Base-by-base conservation (phyloP, 495 filamentous ascomycete species). In the Aspergillus incahuasiensis region DNA sequence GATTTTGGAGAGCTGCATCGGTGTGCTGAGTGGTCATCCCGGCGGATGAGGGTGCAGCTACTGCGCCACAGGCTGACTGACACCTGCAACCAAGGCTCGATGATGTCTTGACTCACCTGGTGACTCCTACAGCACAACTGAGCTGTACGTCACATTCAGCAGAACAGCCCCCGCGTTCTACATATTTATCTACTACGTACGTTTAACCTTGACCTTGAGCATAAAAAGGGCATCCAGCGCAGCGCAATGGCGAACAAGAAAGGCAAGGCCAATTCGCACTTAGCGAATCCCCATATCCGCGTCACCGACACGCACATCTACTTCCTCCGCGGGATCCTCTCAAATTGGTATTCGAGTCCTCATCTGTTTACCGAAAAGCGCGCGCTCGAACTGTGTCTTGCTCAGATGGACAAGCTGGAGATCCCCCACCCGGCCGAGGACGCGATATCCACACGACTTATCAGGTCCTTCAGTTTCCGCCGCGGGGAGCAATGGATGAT, bases 401-500 rank as follows among this genome's bases (percentile, higher is more conserved):
- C 40, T 19, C 19, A 57, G 7, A 41, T 57, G 13, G 46, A 57
- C 25, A 28, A 24, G 9, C 25, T 52, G 20, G 40, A 30, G 1
- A 45, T 57, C 8, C 48, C 48, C 4, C 55, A 57, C 25, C 55
- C 48, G 21, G 21, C 41, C 9, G 24, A 21, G 15, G 21, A 57
- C 11, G 55, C 55, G 9, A 25, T 48, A 20, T 32, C 43, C 8
- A 57, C 55, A 11, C 25, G 48, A 9, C 55, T 57, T 2, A 24
- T 57, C 30, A 0, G 20, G 28, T 9, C 48, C 1, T 57, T 47
- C 19, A 16, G 30, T 30, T 57, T 57, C 42, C 21, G n/a, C 21
- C 34, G 48, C 41, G 55, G 55, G 21, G 55, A 57, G 40, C 55
- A 57, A 34, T 57, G 55, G 55, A 57, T 57, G 55, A 57, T 57